Evolutionary conservation across 2,329 filamentous ascomycete species (phyloP).

Genomic region (Clathrospora elynae): DNA sequence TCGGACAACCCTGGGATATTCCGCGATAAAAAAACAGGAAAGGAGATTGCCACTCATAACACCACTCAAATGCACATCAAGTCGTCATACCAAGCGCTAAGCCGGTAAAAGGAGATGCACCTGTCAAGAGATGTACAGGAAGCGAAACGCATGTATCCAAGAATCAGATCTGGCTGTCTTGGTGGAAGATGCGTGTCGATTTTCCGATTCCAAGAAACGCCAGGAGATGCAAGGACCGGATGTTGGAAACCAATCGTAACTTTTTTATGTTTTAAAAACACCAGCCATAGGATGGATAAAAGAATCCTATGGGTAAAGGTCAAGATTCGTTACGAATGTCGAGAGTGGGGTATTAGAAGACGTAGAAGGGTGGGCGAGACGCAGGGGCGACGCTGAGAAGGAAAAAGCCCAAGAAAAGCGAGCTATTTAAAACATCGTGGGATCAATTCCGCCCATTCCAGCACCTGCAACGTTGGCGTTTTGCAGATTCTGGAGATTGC

Average conservation of each 20-base stretch:
- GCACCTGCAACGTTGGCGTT: slow-evolving; percentile 57
- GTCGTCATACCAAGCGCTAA: slow-evolving; percentile 36
- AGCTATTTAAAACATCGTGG: slow-evolving; percentile 52
- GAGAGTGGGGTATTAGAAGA: slow-evolving; percentile 33
- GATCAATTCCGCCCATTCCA: slow-evolving; percentile 62
- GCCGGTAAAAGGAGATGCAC: slow-evolving; percentile 35
- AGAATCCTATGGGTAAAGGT: slow-evolving; percentile 27
- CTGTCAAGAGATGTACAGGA: slow-evolving; percentile 35
- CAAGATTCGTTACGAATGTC: slow-evolving; percentile 22
- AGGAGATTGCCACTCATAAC: slow-evolving; percentile 28
- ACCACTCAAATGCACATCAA: slow-evolving; percentile 45
- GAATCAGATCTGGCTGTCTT: slow-evolving; percentile 20
- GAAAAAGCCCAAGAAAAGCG: slow-evolving; percentile 8
- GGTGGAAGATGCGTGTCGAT: slow-evolving; percentile 19
- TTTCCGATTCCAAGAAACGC: slow-evolving; percentile 29
- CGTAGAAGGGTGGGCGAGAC: slow-evolving; percentile 18
- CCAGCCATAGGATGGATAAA: slow-evolving; percentile 10
- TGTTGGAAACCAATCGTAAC: slow-evolving; percentile 26
- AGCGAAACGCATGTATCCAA: slow-evolving; percentile 32
- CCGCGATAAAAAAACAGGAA: slow-evolving; percentile 21
- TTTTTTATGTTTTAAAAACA: slow-evolving; percentile 21
- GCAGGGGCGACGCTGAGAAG: slow-evolving; percentile 11
- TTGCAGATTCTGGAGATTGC: slow-evolving; percentile 49
- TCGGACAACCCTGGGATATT: slow-evolving; percentile 28
- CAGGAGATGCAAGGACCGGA: slow-evolving; percentile 30